Percentiles rank a stretch among this genome's conserved stretches.
Conservation (phyloP, 2,329 filamentous ascomycete genomes). For the Fusarium virguliforme region DNA sequence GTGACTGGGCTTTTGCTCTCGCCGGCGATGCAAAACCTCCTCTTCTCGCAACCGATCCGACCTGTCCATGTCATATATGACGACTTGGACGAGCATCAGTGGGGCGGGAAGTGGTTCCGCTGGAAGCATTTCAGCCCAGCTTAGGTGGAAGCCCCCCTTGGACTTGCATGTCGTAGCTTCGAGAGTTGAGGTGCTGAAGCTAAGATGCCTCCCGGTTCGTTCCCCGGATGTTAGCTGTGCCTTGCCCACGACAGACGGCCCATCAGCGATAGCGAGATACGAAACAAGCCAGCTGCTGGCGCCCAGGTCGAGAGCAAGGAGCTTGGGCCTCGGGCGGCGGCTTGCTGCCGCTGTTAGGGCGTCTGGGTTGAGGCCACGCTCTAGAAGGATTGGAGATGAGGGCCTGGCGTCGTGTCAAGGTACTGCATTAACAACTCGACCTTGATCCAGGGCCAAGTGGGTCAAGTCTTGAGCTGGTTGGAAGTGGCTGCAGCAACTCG, state of each 20-base stretch:
- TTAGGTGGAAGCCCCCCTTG: slow-evolving; percentile 25
- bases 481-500: slow-evolving; percentile 48
- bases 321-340: slow-evolving; percentile 42
- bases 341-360: slow-evolving; percentile 23
- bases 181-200: slow-evolving; percentile 12
- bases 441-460: slow-evolving; percentile 39
- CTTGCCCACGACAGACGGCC: slow-evolving; percentile 14
- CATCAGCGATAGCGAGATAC: slow-evolving; percentile 34
- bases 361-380: slow-evolving; percentile 15
- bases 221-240: slow-evolving; percentile 39
- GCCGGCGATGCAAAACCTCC: not conserved
- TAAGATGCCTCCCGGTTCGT: slow-evolving; percentile 30
- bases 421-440: slow-evolving; percentile 41
- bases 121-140: slow-evolving; percentile 26
- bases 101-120: slow-evolving; percentile 42
- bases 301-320: slow-evolving; percentile 34
- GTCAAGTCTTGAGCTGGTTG: slow-evolving; percentile 37
- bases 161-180: slow-evolving; percentile 16
- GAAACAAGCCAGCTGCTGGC: slow-evolving; percentile 17
- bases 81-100: slow-evolving; percentile 35
- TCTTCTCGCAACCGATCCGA: not conserved
- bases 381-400: slow-evolving; percentile 20
- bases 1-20: not conserved
- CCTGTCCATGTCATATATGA: slow-evolving; percentile 44
- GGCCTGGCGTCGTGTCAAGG: slow-evolving; percentile 28